phyloP scores from a whole-genome alignment of 1,139 yeast species.

The Taphrina confusa region DNA sequence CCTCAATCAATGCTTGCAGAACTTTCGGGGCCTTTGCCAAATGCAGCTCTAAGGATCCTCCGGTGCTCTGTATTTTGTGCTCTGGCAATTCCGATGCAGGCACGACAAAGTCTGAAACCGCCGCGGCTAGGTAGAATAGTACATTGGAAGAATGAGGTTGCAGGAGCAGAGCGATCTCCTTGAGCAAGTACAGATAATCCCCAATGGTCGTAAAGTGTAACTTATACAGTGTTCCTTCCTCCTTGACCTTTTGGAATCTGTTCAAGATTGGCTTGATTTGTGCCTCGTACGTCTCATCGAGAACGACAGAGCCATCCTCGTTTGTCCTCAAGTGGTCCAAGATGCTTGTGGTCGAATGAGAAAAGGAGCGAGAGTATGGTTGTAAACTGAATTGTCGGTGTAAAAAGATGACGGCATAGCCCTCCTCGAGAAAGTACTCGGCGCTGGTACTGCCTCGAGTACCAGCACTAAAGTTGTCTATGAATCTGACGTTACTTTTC shows the following conservation, averaged over 20 bases:
- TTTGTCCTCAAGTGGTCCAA: constrained; percentile 68
- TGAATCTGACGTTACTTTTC: constrained; percentile 91
- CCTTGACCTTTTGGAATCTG: constrained; percentile 50
- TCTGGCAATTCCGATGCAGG: constrained; percentile 84
- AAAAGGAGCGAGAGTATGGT: constrained; percentile 82
- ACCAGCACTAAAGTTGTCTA: constrained; percentile 96
- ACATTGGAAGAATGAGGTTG: constrained; percentile 55
- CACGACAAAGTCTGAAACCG: constrained; percentile 92
- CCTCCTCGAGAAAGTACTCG: constrained; percentile 79
- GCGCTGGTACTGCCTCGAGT: constrained; percentile 97
- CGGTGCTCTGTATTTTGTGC: constrained; percentile 78
- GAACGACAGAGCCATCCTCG: constrained; percentile 12
- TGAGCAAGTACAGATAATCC: constrained; percentile 84
- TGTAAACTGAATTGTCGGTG: constrained; percentile 88
- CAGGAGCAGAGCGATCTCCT: constrained; percentile 63
- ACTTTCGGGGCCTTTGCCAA: constrained; percentile 96
- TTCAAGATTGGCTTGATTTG: not conserved
- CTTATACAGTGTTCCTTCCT: constrained; percentile 59
- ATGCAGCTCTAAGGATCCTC: constrained; percentile 70
- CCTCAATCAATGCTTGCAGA: constrained; percentile 78
- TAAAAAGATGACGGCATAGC: constrained; percentile 86
- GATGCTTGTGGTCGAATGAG: constrained; percentile 81
- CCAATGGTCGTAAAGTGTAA: constrained; percentile 94
- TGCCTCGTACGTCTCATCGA: constrained; percentile 1
- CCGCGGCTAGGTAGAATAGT: constrained; percentile 89